Base-by-base conservation (phyloP, 129 eudicot species). In the Cynara cardunculus region DNA sequence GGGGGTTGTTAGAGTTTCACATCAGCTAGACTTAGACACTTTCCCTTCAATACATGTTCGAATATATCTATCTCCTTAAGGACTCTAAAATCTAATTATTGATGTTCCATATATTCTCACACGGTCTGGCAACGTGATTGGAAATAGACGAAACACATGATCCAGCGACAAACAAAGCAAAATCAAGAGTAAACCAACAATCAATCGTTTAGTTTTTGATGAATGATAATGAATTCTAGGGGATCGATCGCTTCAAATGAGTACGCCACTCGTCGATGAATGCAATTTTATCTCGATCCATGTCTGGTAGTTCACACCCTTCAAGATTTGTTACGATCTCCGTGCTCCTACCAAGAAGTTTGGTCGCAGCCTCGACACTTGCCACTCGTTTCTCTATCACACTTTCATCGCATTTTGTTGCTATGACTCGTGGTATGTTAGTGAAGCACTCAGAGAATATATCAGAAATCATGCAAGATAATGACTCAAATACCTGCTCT, bases 321-420 rank as follows among this genome's bases (percentile, higher is more conserved):
- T 74, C 77, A 4, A 84, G 61, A 25, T 39, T 53, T 12, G 53
- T 32, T 35, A 84, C 28, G 25, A 84, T 78, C 76, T 67, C 24
- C n/a, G 7, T 73, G 11, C 80, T 78, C 78, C 53, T 37, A 46
- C 87, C 87, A 25, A 84, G 76, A 78, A 84, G 87, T 62, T 44
- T 80, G 9, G 87, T 66, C 14, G 83, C 87, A 73, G 6, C 37
- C 72, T 34, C 25, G 28, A 84, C 87, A 49, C 76, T 78, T 11
- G 30, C 56, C 72, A 73, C 84, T 16, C 80, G 30, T 69, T 78
- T 65, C 78, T 80, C 84, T 53, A 84, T 84, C 65, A 10, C 84
- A 31, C 77, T 75, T 49, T 64, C 80, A 32, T 68, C 32, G 30
- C 81, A 80, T 66, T 39, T 84, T 44, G 11, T 74, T 7, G 12